These are phyloP conservation scores for Penicillium sp. DNA, from an alignment of 2,329 filamentous ascomycete genomes.

Conservation along the genomic window DNA sequence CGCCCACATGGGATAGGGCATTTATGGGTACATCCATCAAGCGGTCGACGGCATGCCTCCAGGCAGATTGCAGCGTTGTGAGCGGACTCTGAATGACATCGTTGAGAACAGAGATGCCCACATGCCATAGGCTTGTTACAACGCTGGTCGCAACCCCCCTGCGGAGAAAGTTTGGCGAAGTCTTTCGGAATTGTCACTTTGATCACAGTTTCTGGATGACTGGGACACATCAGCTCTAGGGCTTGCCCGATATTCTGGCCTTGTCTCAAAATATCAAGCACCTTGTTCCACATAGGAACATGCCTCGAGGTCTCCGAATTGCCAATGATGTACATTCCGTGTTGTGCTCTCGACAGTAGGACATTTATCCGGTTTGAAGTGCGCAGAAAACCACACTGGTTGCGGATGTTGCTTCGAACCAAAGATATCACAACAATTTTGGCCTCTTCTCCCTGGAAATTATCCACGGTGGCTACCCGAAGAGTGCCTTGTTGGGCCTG, in stretches of 20 bases:
- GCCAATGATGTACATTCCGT: constrained; percentile 73
- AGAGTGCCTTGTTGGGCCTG: constrained; percentile 45
- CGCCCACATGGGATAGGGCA: constrained; percentile 47
- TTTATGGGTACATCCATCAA: constrained; percentile 43
- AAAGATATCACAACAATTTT: constrained; percentile 71
- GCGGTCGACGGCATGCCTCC: constrained; percentile 41
- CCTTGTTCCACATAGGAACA: constrained; percentile 65
- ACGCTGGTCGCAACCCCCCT: constrained; percentile 60
- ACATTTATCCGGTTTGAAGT: constrained; percentile 71
- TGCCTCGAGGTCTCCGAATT: constrained; percentile 60
- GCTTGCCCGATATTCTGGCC: constrained; percentile 51
- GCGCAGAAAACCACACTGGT: constrained; percentile 65
- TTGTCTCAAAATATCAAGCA: constrained; percentile 55
- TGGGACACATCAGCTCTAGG: constrained; percentile 61
- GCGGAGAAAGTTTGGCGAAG: constrained; percentile 58
- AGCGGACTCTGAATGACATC: constrained; percentile 49
- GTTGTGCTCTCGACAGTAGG: constrained; percentile 64
- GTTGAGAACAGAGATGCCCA: constrained; percentile 48
- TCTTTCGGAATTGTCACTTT: constrained; percentile 57
- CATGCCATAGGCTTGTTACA: constrained; percentile 52
- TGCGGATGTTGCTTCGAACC: constrained; percentile 66
- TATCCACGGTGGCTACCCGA: constrained; percentile 68
- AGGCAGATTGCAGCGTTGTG: constrained; percentile 46
- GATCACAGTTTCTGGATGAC: constrained; percentile 59
- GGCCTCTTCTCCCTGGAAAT: constrained; percentile 77